A percentile compares a stretch with the other conserved stretches of the same genome.
Conservation (phyloP, 352 stramenopile species). For the Phytophthora vignae region DNA sequence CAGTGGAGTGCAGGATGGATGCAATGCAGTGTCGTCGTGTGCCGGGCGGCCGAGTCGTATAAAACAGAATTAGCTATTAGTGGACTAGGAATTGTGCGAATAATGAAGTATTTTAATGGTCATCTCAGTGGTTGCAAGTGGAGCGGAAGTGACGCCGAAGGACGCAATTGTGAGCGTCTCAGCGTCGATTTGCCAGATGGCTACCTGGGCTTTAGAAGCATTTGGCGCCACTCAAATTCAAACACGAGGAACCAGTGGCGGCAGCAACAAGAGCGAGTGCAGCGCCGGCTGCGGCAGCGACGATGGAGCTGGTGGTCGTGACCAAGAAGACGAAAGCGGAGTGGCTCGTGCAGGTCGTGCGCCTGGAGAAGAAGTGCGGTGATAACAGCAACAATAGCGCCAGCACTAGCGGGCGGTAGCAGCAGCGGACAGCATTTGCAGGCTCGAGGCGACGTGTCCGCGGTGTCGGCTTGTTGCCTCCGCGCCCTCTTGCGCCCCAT, state of each 20-base stretch:
- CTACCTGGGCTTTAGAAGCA: background rate
- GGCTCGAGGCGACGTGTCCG: no score
- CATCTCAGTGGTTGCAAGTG: background rate
- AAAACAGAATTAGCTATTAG: slow-evolving; percentile 21
- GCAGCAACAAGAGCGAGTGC: background rate
- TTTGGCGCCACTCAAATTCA: slow-evolving; percentile 11
- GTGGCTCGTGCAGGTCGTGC: slow-evolving; percentile 40
- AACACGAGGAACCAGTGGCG: background rate
- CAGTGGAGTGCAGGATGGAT: no score
- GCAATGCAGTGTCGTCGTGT: no score
- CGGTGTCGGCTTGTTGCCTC: no score
- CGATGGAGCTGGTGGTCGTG: slow-evolving; percentile 37
- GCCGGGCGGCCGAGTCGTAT: slow-evolving; percentile 7
- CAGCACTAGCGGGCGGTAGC: background rate
- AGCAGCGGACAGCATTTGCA: background rate
- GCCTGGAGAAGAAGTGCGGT: slow-evolving; percentile 40
- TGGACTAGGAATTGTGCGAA: slow-evolving; percentile 22
- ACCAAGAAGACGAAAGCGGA: slow-evolving; percentile 39
- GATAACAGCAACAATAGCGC: background rate
- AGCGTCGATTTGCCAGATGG: slow-evolving; percentile 1
- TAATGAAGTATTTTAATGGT: slow-evolving; percentile 19
- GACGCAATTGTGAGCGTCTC: background rate
- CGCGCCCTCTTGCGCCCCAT: slow-evolving; percentile 3
- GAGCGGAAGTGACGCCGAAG: no score
- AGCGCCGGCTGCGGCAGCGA: background rate